These are phyloP conservation scores for Aspergillus avenaceus DNA, from an alignment of 495 filamentous ascomycete species.

Conservation along the genomic window DNA sequence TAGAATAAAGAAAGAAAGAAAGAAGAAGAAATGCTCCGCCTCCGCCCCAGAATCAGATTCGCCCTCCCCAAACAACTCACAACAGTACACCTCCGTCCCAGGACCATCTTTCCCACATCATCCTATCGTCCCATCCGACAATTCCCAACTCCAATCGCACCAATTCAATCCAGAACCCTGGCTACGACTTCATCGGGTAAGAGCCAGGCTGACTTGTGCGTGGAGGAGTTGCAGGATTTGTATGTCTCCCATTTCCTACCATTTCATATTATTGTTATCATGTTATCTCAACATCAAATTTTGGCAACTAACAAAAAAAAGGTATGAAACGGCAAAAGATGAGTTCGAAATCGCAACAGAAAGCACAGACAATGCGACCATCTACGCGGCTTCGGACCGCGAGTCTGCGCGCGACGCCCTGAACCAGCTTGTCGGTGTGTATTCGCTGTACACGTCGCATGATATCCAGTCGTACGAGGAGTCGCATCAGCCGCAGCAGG, in stretches of 20 bases:
- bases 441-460: slow-evolving; percentile 30
- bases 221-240: slow-evolving; percentile 39
- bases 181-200: no score
- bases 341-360: slow-evolving; percentile 48
- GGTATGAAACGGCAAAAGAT: slow-evolving; percentile 40
- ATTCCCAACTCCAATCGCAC: no score
- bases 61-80: no score
- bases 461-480: slow-evolving; percentile 4
- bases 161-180: no score
- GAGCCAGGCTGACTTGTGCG: no score
- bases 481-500: slow-evolving; percentile 4
- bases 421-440: slow-evolving; percentile 33
- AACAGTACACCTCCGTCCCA: neutral
- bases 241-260: slow-evolving; percentile 13
- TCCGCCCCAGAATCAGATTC: no score
- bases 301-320: no score
- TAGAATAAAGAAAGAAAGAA: no score
- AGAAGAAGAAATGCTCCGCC: no score
- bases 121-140: no score
- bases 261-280: neutral
- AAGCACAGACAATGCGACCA: slow-evolving; percentile 36
- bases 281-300: no score
- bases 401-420: slow-evolving; percentile 42
- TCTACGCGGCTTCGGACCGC: slow-evolving; percentile 46
- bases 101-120: neutral